phyloP scores from a whole-genome alignment of 345 rosid species.

The Triadica sebifera region DNA sequence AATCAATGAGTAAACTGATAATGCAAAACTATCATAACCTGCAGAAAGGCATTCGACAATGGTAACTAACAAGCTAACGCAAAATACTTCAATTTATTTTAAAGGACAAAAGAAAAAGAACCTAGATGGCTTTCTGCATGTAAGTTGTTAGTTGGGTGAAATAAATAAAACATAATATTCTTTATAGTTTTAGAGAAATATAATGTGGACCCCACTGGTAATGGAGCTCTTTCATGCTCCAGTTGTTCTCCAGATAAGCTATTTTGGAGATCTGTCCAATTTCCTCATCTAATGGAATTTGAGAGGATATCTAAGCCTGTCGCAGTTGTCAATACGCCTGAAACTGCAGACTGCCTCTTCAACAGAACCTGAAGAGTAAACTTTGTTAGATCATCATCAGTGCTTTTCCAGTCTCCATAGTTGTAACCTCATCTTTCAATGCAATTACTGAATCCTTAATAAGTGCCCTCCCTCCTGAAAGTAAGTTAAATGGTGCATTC shows the following conservation, averaged over 20 bases:
- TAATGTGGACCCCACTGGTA: constrained; percentile 30
- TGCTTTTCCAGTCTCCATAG: constrained; percentile 2
- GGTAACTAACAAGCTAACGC: background rate
- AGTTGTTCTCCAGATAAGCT: constrained; percentile 25
- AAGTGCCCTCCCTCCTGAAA: constrained; percentile 14
- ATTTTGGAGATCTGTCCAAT: constrained; percentile 19
- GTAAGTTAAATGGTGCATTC: constrained; percentile 15
- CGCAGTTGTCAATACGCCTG: constrained; percentile 45
- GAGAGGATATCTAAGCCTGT: constrained; percentile 45
- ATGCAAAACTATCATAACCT: background rate
- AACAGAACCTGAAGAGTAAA: constrained; percentile 39
- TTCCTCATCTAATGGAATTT: constrained; percentile 23
- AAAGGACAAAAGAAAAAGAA: background rate
- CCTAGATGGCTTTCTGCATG: background rate
- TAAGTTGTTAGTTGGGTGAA: background rate
- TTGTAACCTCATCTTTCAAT: constrained; percentile 9
- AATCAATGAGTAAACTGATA: background rate
- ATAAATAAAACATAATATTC: background rate
- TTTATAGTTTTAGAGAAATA: constrained; percentile 3
- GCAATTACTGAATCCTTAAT: constrained; percentile 10
- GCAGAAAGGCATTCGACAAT: background rate
- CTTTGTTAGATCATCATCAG: constrained; percentile 35
- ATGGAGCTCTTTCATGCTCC: constrained; percentile 22
- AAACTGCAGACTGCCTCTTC: constrained; percentile 53
- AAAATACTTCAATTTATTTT: background rate